A percentile compares a stretch with the other conserved stretches of the same genome.
Conservation (phyloP, 768 basidiomycete species). For the Lactarius hatsudake region DNA sequence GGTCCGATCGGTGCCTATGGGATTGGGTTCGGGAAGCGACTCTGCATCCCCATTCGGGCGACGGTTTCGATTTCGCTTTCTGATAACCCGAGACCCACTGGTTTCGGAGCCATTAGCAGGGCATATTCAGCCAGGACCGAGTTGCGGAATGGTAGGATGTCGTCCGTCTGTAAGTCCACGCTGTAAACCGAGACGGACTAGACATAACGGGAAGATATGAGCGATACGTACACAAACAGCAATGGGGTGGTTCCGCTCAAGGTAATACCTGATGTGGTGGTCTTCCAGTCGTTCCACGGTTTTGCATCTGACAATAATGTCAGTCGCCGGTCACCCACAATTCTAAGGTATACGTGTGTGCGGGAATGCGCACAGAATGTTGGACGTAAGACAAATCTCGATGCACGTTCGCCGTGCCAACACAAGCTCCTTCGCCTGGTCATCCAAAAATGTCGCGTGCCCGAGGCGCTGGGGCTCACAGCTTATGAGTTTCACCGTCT, state of each 20-base stretch:
- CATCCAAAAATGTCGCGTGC: conserved; percentile 77
- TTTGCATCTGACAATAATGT: conserved; percentile 50
- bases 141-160: conserved; percentile 74
- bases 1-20: conserved; percentile 17
- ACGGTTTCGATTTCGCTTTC: conserved; percentile 54
- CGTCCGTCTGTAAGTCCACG: conserved; percentile 62
- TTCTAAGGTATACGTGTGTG: background rate
- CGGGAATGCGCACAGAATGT: conserved; percentile 53
- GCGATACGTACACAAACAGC: conserved; percentile 64
- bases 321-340: background rate
- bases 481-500: conserved; percentile 59
- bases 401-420: conserved; percentile 56
- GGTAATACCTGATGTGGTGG: conserved; percentile 71
- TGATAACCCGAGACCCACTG: conserved; percentile 65
- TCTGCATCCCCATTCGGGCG: conserved; percentile 59
- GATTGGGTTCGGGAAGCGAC: conserved; percentile 32
- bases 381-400: conserved; percentile 81
- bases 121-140: conserved; percentile 77
- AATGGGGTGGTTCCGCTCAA: conserved; percentile 62
- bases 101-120: conserved; percentile 67
- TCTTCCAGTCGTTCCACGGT: conserved; percentile 61
- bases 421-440: conserved; percentile 56
- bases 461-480: conserved; percentile 67
- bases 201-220: background rate
- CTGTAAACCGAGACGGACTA: conserved; percentile 17